phyloP scores from a whole-genome alignment of 2,329 filamentous ascomycete genomes.

The Colletotrichum salicis region DNA sequence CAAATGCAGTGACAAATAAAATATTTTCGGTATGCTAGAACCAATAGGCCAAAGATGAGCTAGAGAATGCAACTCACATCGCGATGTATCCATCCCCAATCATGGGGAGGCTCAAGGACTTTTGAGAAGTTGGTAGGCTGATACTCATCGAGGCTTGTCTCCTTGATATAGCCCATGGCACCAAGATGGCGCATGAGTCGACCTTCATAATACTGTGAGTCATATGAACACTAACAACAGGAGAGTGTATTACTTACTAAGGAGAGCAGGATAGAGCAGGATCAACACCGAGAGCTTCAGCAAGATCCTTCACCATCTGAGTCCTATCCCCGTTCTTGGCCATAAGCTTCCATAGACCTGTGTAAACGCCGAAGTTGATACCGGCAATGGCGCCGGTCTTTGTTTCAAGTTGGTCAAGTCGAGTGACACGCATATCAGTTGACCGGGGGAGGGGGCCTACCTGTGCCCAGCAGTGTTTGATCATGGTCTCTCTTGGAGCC shows the following conservation, averaged over 20 bases:
- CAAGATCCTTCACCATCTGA: constrained; percentile 46
- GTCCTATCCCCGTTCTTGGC: constrained; percentile 41
- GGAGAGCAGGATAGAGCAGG: constrained; percentile 35
- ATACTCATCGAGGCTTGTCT: constrained; percentile 49
- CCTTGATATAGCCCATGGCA: constrained; percentile 52
- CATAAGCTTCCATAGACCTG: constrained; percentile 49
- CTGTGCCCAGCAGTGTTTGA: constrained; percentile 58
- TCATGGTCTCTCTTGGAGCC: constrained; percentile 59
- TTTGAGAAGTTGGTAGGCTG: constrained; percentile 50
- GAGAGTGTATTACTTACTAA: neutral
- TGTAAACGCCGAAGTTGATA: constrained; percentile 46
- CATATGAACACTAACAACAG: neutral
- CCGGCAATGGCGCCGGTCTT: constrained; percentile 41
- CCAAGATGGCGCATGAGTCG: constrained; percentile 51
- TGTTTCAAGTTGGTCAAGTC: neutral
- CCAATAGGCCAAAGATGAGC: neutral
- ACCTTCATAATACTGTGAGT: neutral
- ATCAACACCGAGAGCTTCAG: constrained; percentile 42
- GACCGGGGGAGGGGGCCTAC: constrained; percentile 38
- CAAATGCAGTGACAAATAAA: neutral
- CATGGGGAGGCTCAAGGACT: constrained; percentile 45
- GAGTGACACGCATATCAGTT: neutral
- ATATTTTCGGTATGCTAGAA: too few relatives aligned
- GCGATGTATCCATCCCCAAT: constrained; percentile 48
- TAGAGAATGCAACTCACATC: constrained; percentile 39